These are phyloP conservation scores for Liriodendron chinense DNA, from an alignment of 164 flowering plant species.

Conservation along the genomic window DNA sequence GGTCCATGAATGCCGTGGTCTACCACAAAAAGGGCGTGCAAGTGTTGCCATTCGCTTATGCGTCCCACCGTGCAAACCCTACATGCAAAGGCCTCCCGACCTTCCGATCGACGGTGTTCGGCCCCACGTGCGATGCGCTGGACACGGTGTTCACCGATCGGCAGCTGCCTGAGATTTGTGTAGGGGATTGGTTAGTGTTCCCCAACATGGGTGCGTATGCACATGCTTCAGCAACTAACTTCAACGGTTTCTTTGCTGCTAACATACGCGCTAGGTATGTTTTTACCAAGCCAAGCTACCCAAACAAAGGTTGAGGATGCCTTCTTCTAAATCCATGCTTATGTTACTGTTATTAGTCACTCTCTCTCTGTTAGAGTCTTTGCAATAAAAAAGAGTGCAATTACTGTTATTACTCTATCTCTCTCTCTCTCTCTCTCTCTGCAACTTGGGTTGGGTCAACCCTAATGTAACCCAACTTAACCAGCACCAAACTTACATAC, in stretches of 20 bases:
- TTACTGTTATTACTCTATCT: no score
- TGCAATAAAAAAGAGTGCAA: no score
- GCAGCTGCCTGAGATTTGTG: constrained; percentile 13
- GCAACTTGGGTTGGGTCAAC: no score
- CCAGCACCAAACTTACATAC: no score
- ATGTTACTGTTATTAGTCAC: no score
- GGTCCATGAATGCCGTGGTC: constrained; percentile 4
- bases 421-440: no score
- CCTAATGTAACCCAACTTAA: no score
- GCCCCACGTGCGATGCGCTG: constrained; percentile 12
- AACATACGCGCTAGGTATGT: background rate
- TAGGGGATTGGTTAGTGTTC: constrained; percentile 13
- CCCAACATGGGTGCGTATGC: constrained; percentile 19
- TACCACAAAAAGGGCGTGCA: background rate
- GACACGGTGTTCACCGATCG: constrained; percentile 6
- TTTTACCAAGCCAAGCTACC: background rate
- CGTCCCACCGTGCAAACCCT: background rate
- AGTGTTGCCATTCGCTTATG: constrained; percentile 1
- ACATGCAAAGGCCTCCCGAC: constrained; percentile 4
- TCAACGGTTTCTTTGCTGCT: constrained; percentile 11
- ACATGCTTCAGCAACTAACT: constrained; percentile 2
- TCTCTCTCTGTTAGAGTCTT: no score
- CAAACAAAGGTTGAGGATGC: background rate
- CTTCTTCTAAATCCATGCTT: background rate
- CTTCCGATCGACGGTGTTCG: constrained; percentile 17